These are phyloP conservation scores for Withania somnifera DNA, from an alignment of 305 asterid genomes.

Conservation along the genomic window DNA sequence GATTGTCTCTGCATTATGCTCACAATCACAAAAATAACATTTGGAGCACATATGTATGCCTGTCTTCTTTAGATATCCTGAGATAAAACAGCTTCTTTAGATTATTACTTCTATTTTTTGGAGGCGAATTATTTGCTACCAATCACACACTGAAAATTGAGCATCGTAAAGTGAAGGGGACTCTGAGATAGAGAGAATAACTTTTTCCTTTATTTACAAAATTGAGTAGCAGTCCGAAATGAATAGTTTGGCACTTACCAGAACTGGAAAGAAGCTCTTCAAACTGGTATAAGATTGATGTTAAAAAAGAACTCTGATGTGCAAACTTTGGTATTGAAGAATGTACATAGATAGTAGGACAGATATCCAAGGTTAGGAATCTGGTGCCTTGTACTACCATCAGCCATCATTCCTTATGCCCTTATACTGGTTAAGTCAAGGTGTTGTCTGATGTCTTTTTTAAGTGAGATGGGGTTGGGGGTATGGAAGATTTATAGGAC, in stretches of 20 bases:
- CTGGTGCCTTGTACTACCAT: background rate
- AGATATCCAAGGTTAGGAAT: background rate
- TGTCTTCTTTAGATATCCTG: too few species aligned
- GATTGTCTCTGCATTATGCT: too few species aligned
- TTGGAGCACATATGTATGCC: too few species aligned
- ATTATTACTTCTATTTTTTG: background rate
- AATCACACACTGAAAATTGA: background rate
- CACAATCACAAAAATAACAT: too few species aligned
- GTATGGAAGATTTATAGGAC: background rate
- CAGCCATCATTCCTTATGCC: background rate
- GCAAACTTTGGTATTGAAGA: background rate
- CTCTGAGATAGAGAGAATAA: background rate
- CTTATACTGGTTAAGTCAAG: background rate
- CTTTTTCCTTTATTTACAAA: background rate
- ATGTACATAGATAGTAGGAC: background rate
- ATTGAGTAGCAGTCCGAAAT: too few species aligned
- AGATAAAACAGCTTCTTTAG: too few species aligned
- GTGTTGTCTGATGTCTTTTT: background rate
- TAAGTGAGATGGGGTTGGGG: background rate
- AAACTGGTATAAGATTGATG: background rate
- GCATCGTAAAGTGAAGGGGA: background rate
- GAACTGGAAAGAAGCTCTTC: background rate
- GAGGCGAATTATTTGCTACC: background rate
- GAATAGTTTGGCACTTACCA: background rate
- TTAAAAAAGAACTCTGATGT: too few species aligned